Conservation (phyloP, 169 alveolate species). For the Plasmodium coatneyi region DNA sequence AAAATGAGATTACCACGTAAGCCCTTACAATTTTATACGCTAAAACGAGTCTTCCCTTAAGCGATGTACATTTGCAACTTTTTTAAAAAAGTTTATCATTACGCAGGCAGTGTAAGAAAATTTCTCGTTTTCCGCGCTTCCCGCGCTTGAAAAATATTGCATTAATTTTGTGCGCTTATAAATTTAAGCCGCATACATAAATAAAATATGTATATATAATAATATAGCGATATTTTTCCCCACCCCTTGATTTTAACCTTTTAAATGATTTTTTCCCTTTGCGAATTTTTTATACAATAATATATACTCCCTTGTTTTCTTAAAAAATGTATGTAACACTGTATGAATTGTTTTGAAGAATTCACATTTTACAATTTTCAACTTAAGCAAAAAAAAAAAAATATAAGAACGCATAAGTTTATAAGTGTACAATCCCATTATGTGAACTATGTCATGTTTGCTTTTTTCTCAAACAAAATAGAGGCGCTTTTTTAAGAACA, state of each 20-base stretch:
- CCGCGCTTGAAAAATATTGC: not conserved
- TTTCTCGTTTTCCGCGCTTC: not conserved
- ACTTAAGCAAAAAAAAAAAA: not conserved
- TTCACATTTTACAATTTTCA: constrained; percentile 2
- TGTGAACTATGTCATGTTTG: constrained; percentile 11
- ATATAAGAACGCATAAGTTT: not conserved
- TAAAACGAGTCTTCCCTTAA: not conserved
- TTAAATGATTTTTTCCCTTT: not conserved
- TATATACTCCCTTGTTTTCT: not conserved
- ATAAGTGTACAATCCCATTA: not conserved
- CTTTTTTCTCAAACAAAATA: not conserved
- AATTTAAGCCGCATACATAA: not conserved
- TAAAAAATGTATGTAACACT: not conserved
- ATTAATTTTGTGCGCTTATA: not conserved
- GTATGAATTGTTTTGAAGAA: not conserved
- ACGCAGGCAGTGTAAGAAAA: not conserved
- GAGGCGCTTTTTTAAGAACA: constrained; percentile 13
- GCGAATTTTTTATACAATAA: not conserved
- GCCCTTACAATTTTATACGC: not conserved
- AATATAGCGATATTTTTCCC: not conserved
- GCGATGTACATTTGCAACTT: not conserved
- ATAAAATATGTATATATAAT: not conserved
- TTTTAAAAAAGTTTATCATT: not conserved
- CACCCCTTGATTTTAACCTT: not conserved
- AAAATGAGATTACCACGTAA: not conserved